Evolutionary conservation across 2,329 filamentous ascomycete species (phyloP).

Genomic region (Colletotrichum cereale): DNA sequence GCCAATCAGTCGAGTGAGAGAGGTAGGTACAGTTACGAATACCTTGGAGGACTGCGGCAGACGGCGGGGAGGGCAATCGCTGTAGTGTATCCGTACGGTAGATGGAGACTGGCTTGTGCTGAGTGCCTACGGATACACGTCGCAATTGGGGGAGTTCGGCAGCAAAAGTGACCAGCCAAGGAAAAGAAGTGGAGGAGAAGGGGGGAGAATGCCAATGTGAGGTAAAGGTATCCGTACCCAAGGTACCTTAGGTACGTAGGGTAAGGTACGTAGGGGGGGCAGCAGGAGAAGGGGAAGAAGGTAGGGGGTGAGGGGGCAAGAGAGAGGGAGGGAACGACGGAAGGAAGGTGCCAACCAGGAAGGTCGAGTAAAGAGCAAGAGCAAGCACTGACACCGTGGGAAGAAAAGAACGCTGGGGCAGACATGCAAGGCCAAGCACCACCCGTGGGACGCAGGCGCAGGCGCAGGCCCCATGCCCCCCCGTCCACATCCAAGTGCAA

Average conservation of each 20-base stretch:
- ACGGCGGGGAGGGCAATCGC: slow-evolving; percentile 13
- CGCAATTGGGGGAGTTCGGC: slow-evolving; percentile 17
- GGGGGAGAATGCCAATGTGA: slow-evolving; percentile 20
- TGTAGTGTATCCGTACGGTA: neutral
- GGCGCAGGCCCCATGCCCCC: neutral
- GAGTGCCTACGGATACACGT: neutral
- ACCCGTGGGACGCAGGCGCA: neutral
- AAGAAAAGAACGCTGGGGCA: slow-evolving; percentile 18
- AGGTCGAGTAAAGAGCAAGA: slow-evolving; percentile 3
- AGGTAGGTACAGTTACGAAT: neutral
- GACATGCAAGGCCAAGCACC: slow-evolving; percentile 12
- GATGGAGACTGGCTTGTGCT: slow-evolving; percentile 14
- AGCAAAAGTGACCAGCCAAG: slow-evolving; percentile 37
- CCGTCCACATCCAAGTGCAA: neutral
- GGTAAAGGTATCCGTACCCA: slow-evolving; percentile 14
- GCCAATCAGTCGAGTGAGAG: neutral
- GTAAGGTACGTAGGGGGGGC: too few relatives aligned
- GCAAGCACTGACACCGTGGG: slow-evolving; percentile 6
- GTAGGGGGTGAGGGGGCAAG: neutral
- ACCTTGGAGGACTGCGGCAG: slow-evolving; percentile 1
- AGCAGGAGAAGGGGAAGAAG: too few relatives aligned
- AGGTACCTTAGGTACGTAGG: neutral
- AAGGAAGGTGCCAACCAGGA: slow-evolving; percentile 23
- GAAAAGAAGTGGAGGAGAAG: slow-evolving; percentile 28
- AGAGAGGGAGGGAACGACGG: neutral